phyloP scores from a whole-genome alignment of 1,284 basidiomycete genomes.

The Pseudozyma sp. region DNA sequence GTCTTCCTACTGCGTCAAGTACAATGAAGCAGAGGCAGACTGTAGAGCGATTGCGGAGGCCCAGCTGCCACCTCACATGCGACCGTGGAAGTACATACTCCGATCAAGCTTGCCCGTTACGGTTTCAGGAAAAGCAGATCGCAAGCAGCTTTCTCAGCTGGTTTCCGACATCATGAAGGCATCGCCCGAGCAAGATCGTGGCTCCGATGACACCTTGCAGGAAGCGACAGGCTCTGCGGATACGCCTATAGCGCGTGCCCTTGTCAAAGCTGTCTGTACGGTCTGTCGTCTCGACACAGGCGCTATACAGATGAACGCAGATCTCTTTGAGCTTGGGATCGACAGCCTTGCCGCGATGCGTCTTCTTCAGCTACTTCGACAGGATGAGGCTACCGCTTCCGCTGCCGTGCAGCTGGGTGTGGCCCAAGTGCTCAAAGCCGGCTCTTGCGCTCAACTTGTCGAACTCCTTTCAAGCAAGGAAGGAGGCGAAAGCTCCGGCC shows the following conservation, averaged over 20 bases:
- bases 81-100: constrained; percentile 18
- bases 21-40: constrained; percentile 11
- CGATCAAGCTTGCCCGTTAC: constrained; percentile 10
- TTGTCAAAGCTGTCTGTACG: constrained; percentile 2
- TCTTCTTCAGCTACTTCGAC: constrained; percentile 18
- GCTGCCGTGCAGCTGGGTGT: not conserved
- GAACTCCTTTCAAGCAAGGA: constrained; percentile 4
- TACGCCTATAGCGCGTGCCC: not conserved
- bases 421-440: constrained; percentile 4
- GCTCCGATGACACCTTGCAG: not conserved
- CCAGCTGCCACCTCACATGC: constrained; percentile 19
- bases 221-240: not conserved
- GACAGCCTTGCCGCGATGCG: constrained; percentile 33
- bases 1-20: not conserved
- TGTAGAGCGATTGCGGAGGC: constrained; percentile 20
- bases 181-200: not conserved
- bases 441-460: constrained; percentile 8
- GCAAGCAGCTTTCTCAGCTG: constrained; percentile 9
- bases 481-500: too few species aligned
- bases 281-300: constrained; percentile 5
- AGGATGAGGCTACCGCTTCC: constrained; percentile 8
- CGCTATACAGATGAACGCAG: not conserved
- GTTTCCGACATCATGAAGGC: not conserved
- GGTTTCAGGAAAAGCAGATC: constrained; percentile 20
- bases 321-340: constrained; percentile 14